These are phyloP conservation scores for Pleurotus pulmonarius DNA, from an alignment of 768 basidiomycete genomes.

Conservation along the genomic window DNA sequence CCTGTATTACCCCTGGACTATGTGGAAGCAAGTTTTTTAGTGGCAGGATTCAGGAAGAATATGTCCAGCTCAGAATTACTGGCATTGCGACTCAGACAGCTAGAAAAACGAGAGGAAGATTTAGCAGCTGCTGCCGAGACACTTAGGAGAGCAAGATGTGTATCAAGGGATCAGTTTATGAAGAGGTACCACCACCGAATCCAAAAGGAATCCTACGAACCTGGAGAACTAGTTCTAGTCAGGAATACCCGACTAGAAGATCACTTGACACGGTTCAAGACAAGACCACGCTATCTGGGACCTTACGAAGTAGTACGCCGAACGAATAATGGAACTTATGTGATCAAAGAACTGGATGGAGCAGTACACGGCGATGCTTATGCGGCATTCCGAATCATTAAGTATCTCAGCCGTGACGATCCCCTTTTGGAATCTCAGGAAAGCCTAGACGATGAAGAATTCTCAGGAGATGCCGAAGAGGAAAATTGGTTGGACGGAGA, in stretches of 20 bases:
- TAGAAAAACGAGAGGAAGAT: background rate
- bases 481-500: no score
- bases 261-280: slow-evolving; percentile 22
- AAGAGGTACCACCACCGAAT: slow-evolving; percentile 11
- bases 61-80: no score
- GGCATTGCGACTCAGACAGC: background rate
- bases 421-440: no score
- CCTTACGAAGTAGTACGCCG: slow-evolving; percentile 26
- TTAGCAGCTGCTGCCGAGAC: background rate
- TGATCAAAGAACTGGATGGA: slow-evolving; percentile 20
- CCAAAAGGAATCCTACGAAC: slow-evolving; percentile 20
- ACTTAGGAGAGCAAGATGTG: background rate
- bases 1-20: slow-evolving; percentile 28
- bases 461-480: no score
- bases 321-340: slow-evolving; percentile 22
- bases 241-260: slow-evolving; percentile 28
- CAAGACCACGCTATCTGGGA: slow-evolving; percentile 25
- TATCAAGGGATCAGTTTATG: background rate
- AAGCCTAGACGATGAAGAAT: no score
- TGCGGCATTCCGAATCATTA: background rate
- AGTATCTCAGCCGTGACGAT: no score
- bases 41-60: background rate
- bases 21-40: background rate
- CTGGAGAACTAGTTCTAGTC: slow-evolving; percentile 29
- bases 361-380: background rate